These are phyloP conservation scores for Medicago truncatula DNA, from an alignment of 306 rosid species.

Conservation along the genomic window DNA sequence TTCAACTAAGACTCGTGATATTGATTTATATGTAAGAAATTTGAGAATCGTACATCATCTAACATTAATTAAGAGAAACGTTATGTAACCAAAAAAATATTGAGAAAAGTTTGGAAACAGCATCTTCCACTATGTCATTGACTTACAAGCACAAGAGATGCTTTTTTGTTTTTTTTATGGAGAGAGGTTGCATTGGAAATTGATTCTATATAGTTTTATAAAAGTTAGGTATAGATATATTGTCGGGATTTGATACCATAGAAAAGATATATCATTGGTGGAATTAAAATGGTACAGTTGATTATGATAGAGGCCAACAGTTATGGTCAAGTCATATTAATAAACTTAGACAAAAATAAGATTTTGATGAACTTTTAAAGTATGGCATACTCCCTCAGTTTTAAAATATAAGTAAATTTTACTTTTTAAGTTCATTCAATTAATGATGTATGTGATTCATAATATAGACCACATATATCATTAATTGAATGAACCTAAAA, in stretches of 20 bases:
- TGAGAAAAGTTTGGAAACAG: not conserved
- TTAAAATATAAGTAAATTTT: too few species aligned
- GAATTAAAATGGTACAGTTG: slow-evolving; percentile 13
- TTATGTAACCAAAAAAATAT: not conserved
- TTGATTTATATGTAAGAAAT: not conserved
- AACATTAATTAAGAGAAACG: not conserved
- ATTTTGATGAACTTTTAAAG: not conserved
- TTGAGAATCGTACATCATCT: not conserved
- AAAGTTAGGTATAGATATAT: not conserved
- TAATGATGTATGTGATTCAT: too few species aligned
- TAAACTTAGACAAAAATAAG: not conserved
- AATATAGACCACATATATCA: too few species aligned
- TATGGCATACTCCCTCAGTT: too few species aligned
- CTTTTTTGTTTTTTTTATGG: slow-evolving; percentile 4
- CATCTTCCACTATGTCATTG: not conserved
- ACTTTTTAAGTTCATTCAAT: too few species aligned
- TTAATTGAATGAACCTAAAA: too few species aligned
- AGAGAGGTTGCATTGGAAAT: not conserved
- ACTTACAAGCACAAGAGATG: slow-evolving; percentile 1
- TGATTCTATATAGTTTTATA: not conserved
- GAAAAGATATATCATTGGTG: slow-evolving; percentile 10
- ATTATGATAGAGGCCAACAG: slow-evolving; percentile 3
- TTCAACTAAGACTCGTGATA: not conserved
- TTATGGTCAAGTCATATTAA: slow-evolving; percentile 4
- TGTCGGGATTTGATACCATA: slow-evolving; percentile 21